Percentiles rank a stretch among this genome's conserved stretches.
Conservation (phyloP, 2,329 filamentous ascomycete genomes). For the Colletotrichum orbiculare region DNA sequence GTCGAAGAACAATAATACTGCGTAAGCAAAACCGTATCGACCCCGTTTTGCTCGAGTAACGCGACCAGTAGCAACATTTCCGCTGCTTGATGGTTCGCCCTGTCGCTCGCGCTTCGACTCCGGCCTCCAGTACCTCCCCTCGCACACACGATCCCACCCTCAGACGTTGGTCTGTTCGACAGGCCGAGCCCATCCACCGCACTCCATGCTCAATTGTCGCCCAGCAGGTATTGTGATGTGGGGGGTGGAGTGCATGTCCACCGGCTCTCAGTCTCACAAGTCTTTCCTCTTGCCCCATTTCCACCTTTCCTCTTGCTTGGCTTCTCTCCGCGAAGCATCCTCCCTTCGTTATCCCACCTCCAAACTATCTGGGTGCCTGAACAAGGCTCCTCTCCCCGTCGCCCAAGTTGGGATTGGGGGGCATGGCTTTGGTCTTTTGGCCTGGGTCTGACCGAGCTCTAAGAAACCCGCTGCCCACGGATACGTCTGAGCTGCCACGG, state of each 20-base stretch:
- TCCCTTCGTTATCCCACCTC: not conserved
- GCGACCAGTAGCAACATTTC: too few species aligned
- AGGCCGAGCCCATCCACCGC: conserved; percentile 20
- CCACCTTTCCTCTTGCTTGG: not conserved
- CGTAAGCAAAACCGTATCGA: too few species aligned
- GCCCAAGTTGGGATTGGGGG: not conserved
- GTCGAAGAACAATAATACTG: too few species aligned
- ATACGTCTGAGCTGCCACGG: conserved; percentile 26
- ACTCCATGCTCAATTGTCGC: conserved; percentile 10
- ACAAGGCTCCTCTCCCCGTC: conserved; percentile 6
- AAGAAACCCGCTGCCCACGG: conserved; percentile 21
- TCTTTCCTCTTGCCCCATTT: conserved; percentile 8
- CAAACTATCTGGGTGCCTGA: conserved; percentile 3
- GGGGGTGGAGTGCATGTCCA: too few species aligned
- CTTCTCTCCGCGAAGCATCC: conserved; percentile 20
- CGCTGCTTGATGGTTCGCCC: not conserved
- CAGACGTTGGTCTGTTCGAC: conserved; percentile 28
- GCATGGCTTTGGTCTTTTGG: conserved; percentile 7
- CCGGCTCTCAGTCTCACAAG: not conserved
- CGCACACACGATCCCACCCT: conserved; percentile 15
- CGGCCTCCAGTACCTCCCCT: too few species aligned
- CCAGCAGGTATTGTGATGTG: not conserved
- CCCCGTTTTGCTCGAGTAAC: too few species aligned
- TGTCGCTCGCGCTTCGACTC: conserved; percentile 1
- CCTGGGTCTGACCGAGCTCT: conserved; percentile 18